phyloP scores from a whole-genome alignment of 176 grass and related monocot genomes.

The Elaeis guineensis region DNA sequence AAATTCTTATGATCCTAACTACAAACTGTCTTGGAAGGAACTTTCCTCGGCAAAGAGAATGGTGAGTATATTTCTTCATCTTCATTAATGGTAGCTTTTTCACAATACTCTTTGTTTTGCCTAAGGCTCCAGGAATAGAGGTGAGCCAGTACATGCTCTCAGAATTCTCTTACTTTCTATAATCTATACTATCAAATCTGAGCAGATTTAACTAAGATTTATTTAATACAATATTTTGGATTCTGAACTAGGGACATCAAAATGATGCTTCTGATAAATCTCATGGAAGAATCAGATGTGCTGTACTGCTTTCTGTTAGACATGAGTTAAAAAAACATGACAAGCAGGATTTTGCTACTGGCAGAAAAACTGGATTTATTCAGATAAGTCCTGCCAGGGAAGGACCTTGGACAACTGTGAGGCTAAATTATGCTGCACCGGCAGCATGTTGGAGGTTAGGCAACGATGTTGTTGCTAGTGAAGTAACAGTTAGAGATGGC shows the following conservation, averaged over 20 bases:
- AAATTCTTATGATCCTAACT: slow-evolving; percentile 36
- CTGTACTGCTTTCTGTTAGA: slow-evolving; percentile 58
- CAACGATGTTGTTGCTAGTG: slow-evolving; percentile 81
- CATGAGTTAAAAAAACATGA: slow-evolving; percentile 34
- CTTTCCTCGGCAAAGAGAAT: slow-evolving; percentile 47
- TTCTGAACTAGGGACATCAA: slow-evolving; percentile 42
- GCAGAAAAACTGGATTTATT: slow-evolving; percentile 61
- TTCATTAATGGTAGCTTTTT: not conserved
- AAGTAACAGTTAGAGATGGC: slow-evolving; percentile 71
- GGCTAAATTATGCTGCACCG: slow-evolving; percentile 88
- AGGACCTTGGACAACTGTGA: slow-evolving; percentile 93
- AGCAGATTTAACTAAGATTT: not conserved
- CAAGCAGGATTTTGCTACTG: slow-evolving; percentile 10
- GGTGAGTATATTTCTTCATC: slow-evolving; percentile 33
- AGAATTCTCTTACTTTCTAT: not conserved
- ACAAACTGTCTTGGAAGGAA: slow-evolving; percentile 62
- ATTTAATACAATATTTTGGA: slow-evolving; percentile 5
- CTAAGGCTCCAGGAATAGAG: not conserved
- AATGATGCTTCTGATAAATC: slow-evolving; percentile 25
- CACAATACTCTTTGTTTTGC: not conserved
- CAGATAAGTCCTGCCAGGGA: slow-evolving; percentile 91
- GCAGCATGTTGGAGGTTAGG: slow-evolving; percentile 89
- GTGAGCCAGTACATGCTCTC: not conserved
- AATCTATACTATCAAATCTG: not conserved
- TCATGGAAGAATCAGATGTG: slow-evolving; percentile 78